Evolutionary conservation across 169 alveolate species (phyloP), one percentile per base, ranked within the genome.

Genomic region (Amoebophrya sp.): DNA sequence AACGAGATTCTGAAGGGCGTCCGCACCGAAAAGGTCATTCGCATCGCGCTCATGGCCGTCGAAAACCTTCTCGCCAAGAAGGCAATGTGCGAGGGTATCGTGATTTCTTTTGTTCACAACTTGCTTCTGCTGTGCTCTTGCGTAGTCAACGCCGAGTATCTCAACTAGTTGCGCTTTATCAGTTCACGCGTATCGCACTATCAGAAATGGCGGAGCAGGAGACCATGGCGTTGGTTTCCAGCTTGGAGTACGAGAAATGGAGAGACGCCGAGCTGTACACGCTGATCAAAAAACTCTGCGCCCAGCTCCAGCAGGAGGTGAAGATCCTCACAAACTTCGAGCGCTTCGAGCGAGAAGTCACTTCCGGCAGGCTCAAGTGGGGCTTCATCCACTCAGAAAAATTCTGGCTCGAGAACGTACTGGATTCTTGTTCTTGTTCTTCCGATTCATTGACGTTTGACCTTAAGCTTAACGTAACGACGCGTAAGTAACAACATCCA

Each of bases 351-450:
- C 78, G 78, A 10, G 78, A 58, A 29, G 78, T 58, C 78, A n/a
- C 23, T 2, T 16, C 87, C 34, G 41, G 90, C 69, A 40, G 78
- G 70, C 34, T 88, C 90, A 20, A 88, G 16, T 23, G 90, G 90
- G 48, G 90, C 0, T 23, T 45, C 90, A 42, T 45, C 90, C 43
- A 42, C 42, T 10, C 91, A 90, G 94, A 92, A 38, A 91, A 90
- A 89, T 93, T 93, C 88, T 94, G 95, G 95, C 92, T 92, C 88
- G 96, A 94, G 91, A 94, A 94, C 50, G 94, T 94, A 45, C 89
- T 92, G 92, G 88, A 38, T 0, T 93, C 89, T 38, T 58, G 7
- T 7, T 29, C 23, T 1, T 29, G 23, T 58, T 4, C 4, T 23
- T 58, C 23, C 34, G 78, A 58, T 58, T 16, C n/a, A n/a, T n/a